phyloP scores from a whole-genome alignment of 2,329 filamentous ascomycete species.

The Pseudogymnoascus sp. region DNA sequence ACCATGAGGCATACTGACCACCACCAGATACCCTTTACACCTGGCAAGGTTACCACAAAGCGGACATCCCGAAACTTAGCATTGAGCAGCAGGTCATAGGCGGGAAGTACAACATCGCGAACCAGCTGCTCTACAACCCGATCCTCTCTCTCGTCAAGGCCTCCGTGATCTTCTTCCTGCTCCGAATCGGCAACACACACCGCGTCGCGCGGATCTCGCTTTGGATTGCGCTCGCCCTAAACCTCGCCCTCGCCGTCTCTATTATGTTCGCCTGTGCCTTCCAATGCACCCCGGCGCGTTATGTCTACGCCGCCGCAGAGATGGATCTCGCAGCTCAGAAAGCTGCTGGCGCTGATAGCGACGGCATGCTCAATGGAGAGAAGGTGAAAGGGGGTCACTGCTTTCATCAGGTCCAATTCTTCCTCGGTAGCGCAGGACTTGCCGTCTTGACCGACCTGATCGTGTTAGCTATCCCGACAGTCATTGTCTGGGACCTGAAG shows the following conservation, averaged over 20 bases:
- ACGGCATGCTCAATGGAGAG: constrained; percentile 16
- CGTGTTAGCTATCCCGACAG: constrained; percentile 17
- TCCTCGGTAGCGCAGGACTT: constrained; percentile 16
- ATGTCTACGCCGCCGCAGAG: constrained; percentile 10
- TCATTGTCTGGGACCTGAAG: constrained; percentile 19
- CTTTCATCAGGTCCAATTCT: constrained; percentile 15
- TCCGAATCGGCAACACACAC: constrained; percentile 33
- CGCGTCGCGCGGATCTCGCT: constrained; percentile 8
- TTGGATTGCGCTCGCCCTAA: constrained; percentile 14
- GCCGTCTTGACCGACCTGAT: constrained; percentile 19
- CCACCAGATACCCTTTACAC: constrained; percentile 16
- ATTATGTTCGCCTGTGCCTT: constrained; percentile 35
- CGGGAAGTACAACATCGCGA: constrained; percentile 23
- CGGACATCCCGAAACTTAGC: constrained; percentile 12
- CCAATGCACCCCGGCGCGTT: constrained; percentile 28
- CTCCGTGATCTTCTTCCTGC: constrained; percentile 38
- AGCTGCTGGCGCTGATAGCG: constrained; percentile 8
- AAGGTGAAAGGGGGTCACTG: constrained; percentile 16
- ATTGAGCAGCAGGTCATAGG: constrained; percentile 2
- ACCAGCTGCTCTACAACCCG: constrained; percentile 39
- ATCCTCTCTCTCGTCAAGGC: constrained; percentile 40
- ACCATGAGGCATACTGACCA: neutral
- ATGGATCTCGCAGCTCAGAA: constrained; percentile 13
- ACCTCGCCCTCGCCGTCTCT: constrained; percentile 29
- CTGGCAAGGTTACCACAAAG: constrained; percentile 17